Conservation (phyloP, 441 rosid genomes). For the Metrosideros polymorpha region DNA sequence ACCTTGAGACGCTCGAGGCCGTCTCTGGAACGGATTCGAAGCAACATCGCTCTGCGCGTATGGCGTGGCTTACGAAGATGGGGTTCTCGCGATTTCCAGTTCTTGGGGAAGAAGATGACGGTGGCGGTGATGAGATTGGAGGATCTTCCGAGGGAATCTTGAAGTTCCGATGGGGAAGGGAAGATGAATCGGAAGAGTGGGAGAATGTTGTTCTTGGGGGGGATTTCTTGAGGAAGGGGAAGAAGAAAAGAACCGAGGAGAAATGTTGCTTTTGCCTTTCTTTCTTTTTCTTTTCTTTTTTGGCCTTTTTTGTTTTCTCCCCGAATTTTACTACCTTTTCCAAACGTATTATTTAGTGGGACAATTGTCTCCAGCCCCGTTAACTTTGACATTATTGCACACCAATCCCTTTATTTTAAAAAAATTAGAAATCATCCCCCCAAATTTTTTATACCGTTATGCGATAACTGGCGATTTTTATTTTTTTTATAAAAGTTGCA, state of each 20-base stretch:
- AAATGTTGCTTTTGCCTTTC: background rate
- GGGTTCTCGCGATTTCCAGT: background rate
- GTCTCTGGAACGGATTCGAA: conserved; percentile 90
- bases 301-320: too few species aligned
- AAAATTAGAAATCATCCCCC: background rate
- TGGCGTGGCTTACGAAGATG: background rate
- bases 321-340: too few species aligned
- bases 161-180: background rate
- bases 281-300: background rate
- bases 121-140: background rate
- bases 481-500: background rate
- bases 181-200: background rate
- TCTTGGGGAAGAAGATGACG: background rate
- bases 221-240: background rate
- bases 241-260: background rate
- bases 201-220: background rate
- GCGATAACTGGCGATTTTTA: background rate
- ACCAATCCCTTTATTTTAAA: background rate
- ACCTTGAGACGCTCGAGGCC: conserved; percentile 79
- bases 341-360: background rate
- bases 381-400: background rate
- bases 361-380: background rate
- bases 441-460: background rate
- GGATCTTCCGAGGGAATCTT: background rate
- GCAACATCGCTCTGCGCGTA: conserved; percentile 41